phyloP scores from a whole-genome alignment of 2,329 filamentous ascomycete species.

The Cladophialophora bantiana region DNA sequence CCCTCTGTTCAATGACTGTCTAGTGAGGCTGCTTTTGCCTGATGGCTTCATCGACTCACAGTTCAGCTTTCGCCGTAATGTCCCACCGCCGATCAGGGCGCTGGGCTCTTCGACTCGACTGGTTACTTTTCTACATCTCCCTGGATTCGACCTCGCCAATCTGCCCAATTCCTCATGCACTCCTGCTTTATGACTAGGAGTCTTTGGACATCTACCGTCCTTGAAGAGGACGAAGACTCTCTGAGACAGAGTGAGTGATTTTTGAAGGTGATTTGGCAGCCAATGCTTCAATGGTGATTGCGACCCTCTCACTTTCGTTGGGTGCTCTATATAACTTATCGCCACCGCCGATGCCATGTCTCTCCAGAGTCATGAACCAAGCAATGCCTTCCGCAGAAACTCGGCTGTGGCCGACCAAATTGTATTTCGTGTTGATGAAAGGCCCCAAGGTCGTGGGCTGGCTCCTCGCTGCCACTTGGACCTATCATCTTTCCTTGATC shows the following conservation, averaged over 20 bases:
- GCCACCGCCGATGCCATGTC: neutral
- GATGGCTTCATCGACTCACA: neutral
- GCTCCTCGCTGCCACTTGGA: constrained; percentile 10
- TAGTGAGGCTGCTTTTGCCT: constrained; percentile 10
- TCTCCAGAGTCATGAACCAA: neutral
- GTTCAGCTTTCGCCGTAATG: neutral
- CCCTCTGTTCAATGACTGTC: constrained; percentile 15
- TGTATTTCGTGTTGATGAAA: neutral
- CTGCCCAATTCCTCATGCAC: constrained; percentile 21
- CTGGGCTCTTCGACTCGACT: neutral
- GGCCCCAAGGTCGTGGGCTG: constrained; percentile 3
- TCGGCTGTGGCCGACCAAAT: neutral
- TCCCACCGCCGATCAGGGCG: constrained; percentile 6
- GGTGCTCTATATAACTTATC: constrained; percentile 5
- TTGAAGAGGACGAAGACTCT: neutral
- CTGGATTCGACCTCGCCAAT: neutral
- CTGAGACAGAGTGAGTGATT: constrained; percentile 25
- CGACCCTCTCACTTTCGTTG: neutral
- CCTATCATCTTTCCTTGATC: constrained; percentile 10
- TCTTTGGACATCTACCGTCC: neutral
- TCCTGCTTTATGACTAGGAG: neutral
- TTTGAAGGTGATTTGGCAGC: constrained; percentile 26
- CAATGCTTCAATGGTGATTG: neutral
- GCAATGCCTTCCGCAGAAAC: constrained; percentile 9
- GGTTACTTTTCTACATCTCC: neutral